Base-by-base conservation (phyloP, 2,329 filamentous ascomycete species). In the Trichophyton schoenleinii region DNA sequence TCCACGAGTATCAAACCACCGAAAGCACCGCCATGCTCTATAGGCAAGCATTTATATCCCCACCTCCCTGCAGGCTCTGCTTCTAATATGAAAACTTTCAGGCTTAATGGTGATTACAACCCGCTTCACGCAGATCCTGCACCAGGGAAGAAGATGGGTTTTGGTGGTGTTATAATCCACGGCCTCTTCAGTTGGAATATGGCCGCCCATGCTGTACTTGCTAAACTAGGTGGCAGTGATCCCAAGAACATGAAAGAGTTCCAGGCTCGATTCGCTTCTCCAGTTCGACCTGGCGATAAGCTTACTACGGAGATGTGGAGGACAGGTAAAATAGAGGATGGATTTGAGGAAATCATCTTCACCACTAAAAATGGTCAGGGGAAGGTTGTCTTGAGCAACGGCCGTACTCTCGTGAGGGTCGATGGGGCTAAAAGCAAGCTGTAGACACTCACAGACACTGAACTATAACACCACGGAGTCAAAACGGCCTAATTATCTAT, bases 51-150 rank as follows among this genome's bases (percentile, higher is more conserved):
- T 38, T 7, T 20, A 25, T 22, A 18, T 49, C 13, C 22, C 31
- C 1, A 18, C 11, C 28, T 25, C 11, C 11, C 18, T 11, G 13
- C 1, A 7, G 28, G 28, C 2, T 6, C 22, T 38, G 25, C 22
- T 52, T 48, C 28, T n/a, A 44, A 53, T 7, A 5, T n/a, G 49
- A 9, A 44, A 20, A 11, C 18, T 28, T 9, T 69, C 65, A 83
- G 89, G 65, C 81, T 96, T 58, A 96, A 95, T 68, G 91, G 91
- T 66, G 91, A 96, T 77, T 96, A 96, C 77, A 96, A 96, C 78
- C 91, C 91, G 31, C 84, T 96, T 41, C 91, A 96, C 72, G 90
- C 89, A 5, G 88, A 88, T 18, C 90, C 90, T 11, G 88, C 90
- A 75, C 89, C 90, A 0, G 90, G 90, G 63, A 77, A 83, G 74